phyloP scores from a whole-genome alignment of 2,329 filamentous ascomycete genomes.

The Aspergillus intermedius region DNA sequence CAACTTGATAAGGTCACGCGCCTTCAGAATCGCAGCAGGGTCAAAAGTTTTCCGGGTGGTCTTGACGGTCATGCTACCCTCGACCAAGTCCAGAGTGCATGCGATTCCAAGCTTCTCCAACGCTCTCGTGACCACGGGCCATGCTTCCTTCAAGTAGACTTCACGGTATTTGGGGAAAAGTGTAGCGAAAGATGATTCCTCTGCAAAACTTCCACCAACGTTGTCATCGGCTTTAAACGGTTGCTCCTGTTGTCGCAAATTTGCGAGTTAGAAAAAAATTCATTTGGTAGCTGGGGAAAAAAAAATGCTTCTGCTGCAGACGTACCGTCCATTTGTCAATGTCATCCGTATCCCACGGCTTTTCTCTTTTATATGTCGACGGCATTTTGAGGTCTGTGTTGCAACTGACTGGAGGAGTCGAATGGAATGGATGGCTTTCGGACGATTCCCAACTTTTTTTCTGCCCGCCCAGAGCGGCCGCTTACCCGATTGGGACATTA shows the following conservation, averaged over 20 bases:
- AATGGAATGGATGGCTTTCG: background rate
- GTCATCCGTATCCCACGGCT: conserved; percentile 93
- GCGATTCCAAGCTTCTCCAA: conserved; percentile 84
- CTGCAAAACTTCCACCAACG: conserved; percentile 72
- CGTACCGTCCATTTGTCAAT: conserved; percentile 89
- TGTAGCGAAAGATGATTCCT: conserved; percentile 80
- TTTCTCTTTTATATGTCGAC: conserved; percentile 80
- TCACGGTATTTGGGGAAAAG: conserved; percentile 97
- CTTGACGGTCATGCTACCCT: conserved; percentile 94
- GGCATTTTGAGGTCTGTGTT: conserved; percentile 55
- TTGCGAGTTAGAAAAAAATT: conserved; percentile 3
- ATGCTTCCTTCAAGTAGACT: conserved; percentile 83
- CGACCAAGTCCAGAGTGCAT: conserved; percentile 87
- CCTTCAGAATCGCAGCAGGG: conserved; percentile 86
- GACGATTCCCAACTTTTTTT: conserved; percentile 15
- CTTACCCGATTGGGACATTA: conserved; percentile 13
- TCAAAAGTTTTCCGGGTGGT: conserved; percentile 89
- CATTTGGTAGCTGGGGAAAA: background rate
- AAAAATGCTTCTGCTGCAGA: background rate
- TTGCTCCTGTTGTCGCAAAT: conserved; percentile 52
- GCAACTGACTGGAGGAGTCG: background rate
- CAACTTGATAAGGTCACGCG: conserved; percentile 88
- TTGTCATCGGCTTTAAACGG: conserved; percentile 83
- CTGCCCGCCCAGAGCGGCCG: conserved; percentile 9
- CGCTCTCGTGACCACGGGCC: conserved; percentile 81